These are phyloP conservation scores for Rosa rugosa DNA, from an alignment of 306 rosid genomes.

Conservation along the genomic window DNA sequence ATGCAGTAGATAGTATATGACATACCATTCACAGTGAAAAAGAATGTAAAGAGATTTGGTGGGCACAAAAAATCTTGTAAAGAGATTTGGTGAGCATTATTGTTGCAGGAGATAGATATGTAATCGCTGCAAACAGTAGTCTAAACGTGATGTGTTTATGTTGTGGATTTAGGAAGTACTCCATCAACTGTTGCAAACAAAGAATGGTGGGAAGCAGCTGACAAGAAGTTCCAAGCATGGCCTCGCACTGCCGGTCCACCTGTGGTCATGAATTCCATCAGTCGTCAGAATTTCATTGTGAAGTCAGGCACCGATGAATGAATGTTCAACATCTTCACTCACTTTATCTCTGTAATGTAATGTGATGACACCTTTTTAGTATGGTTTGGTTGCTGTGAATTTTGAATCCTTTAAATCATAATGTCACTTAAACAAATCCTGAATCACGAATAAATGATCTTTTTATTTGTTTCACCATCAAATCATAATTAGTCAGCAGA, in stretches of 20 bases:
- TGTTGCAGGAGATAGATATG: not conserved
- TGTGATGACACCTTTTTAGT: not conserved
- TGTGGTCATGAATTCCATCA: conserved; percentile 44
- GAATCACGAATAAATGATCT: not conserved
- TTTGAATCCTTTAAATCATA: not conserved
- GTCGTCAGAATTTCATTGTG: conserved; percentile 48
- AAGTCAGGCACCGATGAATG: conserved; percentile 18
- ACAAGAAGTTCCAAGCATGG: conserved; percentile 73
- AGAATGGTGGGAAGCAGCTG: conserved; percentile 75
- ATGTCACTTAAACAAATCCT: not conserved
- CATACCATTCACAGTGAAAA: not conserved
- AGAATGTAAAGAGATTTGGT: not conserved
- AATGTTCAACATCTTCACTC: not conserved
- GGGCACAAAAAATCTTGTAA: not conserved
- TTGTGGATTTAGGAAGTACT: conserved; percentile 44
- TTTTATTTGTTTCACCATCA: not conserved
- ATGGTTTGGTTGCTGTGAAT: not conserved
- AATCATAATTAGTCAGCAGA: not conserved
- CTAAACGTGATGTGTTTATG: not conserved
- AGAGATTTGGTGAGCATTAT: not conserved
- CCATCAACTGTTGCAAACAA: conserved; percentile 54
- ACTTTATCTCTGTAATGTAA: not conserved
- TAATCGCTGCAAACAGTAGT: not conserved
- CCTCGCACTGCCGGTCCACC: conserved; percentile 67
- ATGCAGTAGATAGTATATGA: not conserved